Percentiles rank a stretch among this genome's conserved stretches.
Conservation (phyloP, 2,329 filamentous ascomycete genomes). For the Onygenales sp. region DNA sequence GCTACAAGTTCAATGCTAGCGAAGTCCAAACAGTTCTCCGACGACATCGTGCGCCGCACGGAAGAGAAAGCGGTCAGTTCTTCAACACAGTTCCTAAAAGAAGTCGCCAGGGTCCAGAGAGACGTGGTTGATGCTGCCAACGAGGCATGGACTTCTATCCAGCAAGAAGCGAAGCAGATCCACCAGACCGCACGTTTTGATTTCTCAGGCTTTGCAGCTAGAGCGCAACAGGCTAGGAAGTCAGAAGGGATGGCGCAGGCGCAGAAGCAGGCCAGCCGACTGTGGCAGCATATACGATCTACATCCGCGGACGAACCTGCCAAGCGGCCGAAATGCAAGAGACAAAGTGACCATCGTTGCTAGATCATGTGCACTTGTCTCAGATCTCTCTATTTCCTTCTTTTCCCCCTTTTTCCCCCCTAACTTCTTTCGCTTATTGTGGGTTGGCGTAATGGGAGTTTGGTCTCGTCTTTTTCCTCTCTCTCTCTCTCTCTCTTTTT, state of each 20-base stretch:
- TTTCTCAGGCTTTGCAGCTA: constrained; percentile 17
- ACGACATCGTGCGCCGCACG: constrained; percentile 21
- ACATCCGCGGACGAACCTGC: neutral
- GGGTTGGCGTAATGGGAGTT: neutral
- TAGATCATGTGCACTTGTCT: neutral
- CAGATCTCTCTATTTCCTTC: neutral
- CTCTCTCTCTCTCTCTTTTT: neutral
- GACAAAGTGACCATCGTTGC: neutral
- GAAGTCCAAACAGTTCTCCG: constrained; percentile 26
- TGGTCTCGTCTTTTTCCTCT: neutral
- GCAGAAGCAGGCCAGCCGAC: constrained; percentile 21
- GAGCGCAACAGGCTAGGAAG: constrained; percentile 19
- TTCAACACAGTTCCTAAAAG: constrained; percentile 22
- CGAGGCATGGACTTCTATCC: constrained; percentile 15
- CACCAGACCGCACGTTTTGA: constrained; percentile 17
- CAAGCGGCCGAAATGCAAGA: neutral
- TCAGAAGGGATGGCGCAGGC: constrained; percentile 23
- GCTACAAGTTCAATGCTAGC: constrained; percentile 19
- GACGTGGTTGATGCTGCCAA: constrained; percentile 20
- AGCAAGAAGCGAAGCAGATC: constrained; percentile 13
- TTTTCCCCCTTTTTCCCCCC: too few relatives aligned
- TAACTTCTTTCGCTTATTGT: neutral
- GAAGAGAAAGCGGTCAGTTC: constrained; percentile 22
- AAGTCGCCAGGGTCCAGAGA: constrained; percentile 18
- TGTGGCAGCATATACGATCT: neutral